phyloP scores from a whole-genome alignment of 2,329 filamentous ascomycete genomes.

The Trichoderma endophyticum region DNA sequence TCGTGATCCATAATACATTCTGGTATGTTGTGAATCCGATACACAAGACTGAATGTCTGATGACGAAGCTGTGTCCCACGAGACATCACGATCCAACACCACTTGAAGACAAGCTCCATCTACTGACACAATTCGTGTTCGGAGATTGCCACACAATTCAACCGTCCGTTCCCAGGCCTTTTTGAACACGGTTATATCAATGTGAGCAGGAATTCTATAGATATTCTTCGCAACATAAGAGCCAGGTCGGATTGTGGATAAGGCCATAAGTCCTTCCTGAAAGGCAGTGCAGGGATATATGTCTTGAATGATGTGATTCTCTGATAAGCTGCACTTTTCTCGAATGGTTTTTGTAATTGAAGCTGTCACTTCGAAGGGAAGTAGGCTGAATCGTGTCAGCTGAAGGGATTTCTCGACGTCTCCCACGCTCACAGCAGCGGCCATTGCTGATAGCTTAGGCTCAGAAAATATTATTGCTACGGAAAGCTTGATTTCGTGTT shows the following conservation, averaged over 20 bases:
- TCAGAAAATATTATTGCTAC: conserved; percentile 1
- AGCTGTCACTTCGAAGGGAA: background rate
- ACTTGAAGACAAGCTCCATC: conserved; percentile 18
- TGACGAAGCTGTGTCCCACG: background rate
- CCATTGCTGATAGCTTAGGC: background rate
- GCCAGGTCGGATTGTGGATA: conserved; percentile 23
- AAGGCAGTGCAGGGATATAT: conserved; percentile 37
- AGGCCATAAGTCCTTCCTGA: conserved; percentile 37
- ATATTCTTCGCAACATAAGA: conserved; percentile 23
- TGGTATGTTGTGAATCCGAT: background rate
- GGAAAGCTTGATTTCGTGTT: background rate
- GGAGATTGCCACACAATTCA: conserved; percentile 20
- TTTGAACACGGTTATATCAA: conserved; percentile 19
- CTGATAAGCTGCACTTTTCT: background rate
- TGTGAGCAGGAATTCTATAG: conserved; percentile 8
- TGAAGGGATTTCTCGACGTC: background rate
- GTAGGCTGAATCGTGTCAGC: background rate
- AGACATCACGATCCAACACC: conserved; percentile 17
- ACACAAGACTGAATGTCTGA: background rate
- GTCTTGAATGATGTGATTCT: conserved; percentile 23
- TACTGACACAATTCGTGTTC: conserved; percentile 23
- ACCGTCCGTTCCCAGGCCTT: conserved; percentile 22
- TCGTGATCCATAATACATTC: background rate
- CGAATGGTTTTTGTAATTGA: background rate
- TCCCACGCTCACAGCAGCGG: background rate